Percentiles rank a stretch among this genome's conserved stretches.
These are phyloP conservation scores for Claviceps pusilla DNA, from an alignment of 2,329 filamentous ascomycete species.

Conservation along the genomic window DNA sequence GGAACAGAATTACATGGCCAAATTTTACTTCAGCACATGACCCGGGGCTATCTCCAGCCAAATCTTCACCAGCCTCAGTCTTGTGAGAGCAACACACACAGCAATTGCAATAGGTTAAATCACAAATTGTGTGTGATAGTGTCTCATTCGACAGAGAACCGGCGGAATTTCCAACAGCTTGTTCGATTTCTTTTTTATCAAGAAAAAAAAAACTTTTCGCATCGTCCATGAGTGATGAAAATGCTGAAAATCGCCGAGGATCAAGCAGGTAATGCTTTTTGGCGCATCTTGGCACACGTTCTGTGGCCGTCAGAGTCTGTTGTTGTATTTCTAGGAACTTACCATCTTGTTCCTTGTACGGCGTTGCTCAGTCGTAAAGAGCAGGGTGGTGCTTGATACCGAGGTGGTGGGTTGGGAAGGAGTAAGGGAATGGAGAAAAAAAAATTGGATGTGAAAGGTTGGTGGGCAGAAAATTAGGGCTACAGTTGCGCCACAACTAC, in stretches of 20 bases:
- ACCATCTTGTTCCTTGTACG: conserved; percentile 27
- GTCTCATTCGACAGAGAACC: conserved; percentile 9
- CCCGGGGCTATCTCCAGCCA: conserved; percentile 44
- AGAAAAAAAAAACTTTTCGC: conserved; percentile 3
- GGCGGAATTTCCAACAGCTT: conserved; percentile 22
- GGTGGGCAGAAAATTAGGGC: conserved; percentile 25
- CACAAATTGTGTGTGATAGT: not conserved
- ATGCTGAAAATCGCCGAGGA: conserved; percentile 10
- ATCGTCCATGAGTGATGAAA: not conserved
- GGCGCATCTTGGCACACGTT: conserved; percentile 20
- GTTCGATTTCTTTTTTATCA: not conserved
- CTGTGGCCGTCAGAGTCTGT: conserved; percentile 25
- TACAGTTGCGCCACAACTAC: conserved; percentile 10
- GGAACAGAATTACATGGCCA: conserved; percentile 25
- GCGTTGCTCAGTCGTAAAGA: conserved; percentile 21
- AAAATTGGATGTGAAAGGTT: conserved; percentile 14
- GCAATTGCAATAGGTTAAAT: not conserved
- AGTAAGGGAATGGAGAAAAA: conserved; percentile 12
- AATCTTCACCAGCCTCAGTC: conserved; percentile 35
- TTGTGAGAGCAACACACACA: not conserved
- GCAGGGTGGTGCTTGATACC: conserved; percentile 18
- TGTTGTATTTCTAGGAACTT: conserved; percentile 18
- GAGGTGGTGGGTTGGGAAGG: conserved; percentile 14
- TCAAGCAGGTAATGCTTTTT: conserved; percentile 20
- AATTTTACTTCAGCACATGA: conserved; percentile 33